phyloP scores from a whole-genome alignment of 768 basidiomycete species.

The Russula olivacea region DNA sequence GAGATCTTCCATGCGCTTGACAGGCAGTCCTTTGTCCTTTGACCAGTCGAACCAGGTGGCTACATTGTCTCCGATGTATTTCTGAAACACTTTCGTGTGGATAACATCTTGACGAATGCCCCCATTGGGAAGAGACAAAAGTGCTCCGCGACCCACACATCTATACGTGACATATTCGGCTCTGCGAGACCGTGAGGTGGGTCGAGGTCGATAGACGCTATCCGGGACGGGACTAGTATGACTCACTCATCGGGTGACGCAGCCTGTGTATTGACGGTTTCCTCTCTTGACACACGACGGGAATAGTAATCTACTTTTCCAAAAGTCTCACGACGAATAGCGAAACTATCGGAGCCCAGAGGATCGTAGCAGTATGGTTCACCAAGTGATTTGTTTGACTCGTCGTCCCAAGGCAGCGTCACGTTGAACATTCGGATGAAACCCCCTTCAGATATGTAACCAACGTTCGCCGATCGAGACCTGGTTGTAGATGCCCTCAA shows the following conservation, averaged over 20 bases:
- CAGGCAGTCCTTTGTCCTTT: too few relatives aligned
- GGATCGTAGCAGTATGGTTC: not conserved
- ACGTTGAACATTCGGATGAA: constrained; percentile 20
- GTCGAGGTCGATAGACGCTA: not conserved
- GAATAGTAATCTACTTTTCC: not conserved
- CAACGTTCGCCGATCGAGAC: constrained; percentile 23
- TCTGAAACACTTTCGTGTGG: not conserved
- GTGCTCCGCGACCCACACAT: too few relatives aligned
- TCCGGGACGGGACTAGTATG: not conserved
- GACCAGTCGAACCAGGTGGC: not conserved
- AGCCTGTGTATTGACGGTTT: not conserved
- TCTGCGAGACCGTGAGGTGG: too few relatives aligned
- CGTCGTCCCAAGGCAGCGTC: not conserved
- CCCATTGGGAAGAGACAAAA: not conserved
- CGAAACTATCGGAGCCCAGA: not conserved
- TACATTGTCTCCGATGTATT: constrained; percentile 1
- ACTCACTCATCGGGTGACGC: not conserved
- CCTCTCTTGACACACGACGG: not conserved
- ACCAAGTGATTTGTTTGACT: not conserved
- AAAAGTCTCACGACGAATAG: not conserved
- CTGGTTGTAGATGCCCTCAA: too few relatives aligned
- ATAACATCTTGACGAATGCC: not conserved
- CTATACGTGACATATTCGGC: too few relatives aligned
- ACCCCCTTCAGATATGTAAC: constrained; percentile 18
- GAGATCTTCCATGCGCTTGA: too few relatives aligned